Evolutionary conservation across 331 rosid species (phyloP), one percentile per base, ranked within the genome.

Genomic region (Malus hybrid): DNA sequence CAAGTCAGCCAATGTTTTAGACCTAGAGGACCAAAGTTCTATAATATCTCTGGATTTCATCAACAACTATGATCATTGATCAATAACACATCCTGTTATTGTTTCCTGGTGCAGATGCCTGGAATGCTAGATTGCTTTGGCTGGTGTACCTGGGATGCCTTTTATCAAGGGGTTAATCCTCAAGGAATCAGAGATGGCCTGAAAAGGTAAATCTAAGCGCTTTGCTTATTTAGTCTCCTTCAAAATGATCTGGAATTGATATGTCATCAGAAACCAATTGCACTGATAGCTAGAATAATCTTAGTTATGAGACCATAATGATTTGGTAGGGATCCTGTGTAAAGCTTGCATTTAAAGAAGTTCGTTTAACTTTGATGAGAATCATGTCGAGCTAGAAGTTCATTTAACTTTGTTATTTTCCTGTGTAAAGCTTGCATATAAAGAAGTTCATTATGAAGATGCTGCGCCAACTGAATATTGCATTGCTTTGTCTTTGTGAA

Each of bases 111-210:
- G 76, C 79, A 82, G 85, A 68, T 77, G 85, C 85, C 85, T 73
- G 82, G 82, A 82, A 82, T 82, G 76, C 73, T 82, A 36, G 85
- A 82, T 55, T 77, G 69, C 42, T 82, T 82, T 77, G 85, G 85
- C 63, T 82, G 85, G 85, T 82, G 85, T 29, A 82, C 85, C 59
- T 82, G 85, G 85, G 85, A 82, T 34, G 82, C 85, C 57, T 82
- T 82, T 65, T 82, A 82, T 74, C 69, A 62, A 16, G 60, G 69
- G 39, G 85, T 82, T 31, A 63, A 73, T 54, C 85, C 85, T 71
- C 73, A 63, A 69, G 85, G 85, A 68, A 82, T 82, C 72, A 77
- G 73, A 82, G 82, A 82, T 27, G 85, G 85, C 24, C 85, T 82
- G 54, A 42, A 69, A 77, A 82, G 85, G 85, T 82, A 55, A 73